These are phyloP conservation scores for Periconia sp. DNA, from an alignment of 2,329 filamentous ascomycete species.

Conservation along the genomic window DNA sequence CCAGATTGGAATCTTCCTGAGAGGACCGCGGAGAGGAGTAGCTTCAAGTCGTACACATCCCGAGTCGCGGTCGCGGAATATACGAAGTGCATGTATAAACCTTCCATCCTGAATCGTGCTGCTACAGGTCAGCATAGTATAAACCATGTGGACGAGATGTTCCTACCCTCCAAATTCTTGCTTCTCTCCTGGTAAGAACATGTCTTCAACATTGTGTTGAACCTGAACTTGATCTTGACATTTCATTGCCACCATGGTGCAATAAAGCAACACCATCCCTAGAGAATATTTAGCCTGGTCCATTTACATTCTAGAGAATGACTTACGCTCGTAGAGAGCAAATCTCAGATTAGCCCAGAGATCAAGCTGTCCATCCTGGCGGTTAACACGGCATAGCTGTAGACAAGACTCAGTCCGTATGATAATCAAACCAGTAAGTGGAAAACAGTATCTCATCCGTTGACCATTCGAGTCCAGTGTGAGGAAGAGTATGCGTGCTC, in stretches of 20 bases:
- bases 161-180: slow-evolving; percentile 54
- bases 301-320: neutral
- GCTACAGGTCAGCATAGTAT: slow-evolving; percentile 14
- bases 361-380: slow-evolving; percentile 45
- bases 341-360: slow-evolving; percentile 60
- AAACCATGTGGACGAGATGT: neutral
- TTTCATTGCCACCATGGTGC: slow-evolving; percentile 59
- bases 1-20: slow-evolving; percentile 61
- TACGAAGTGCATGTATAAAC: slow-evolving; percentile 57
- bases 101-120: slow-evolving; percentile 56
- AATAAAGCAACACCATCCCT: slow-evolving; percentile 62
- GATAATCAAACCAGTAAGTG: slow-evolving; percentile 51
- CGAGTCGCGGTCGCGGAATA: slow-evolving; percentile 55
- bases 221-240: slow-evolving; percentile 53
- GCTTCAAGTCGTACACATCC: slow-evolving; percentile 59
- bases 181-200: slow-evolving; percentile 49
- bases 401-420: slow-evolving; percentile 45
- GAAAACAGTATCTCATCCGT: slow-evolving; percentile 51
- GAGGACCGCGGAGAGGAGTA: slow-evolving; percentile 55
- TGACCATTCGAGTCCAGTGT: slow-evolving; percentile 44
- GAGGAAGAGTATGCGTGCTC: slow-evolving; percentile 57
- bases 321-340: slow-evolving; percentile 55
- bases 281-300: slow-evolving; percentile 14
- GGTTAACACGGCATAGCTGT: slow-evolving; percentile 43
- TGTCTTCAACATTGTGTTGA: slow-evolving; percentile 48